Evolutionary conservation across 106 monocot genomes (phyloP).

Genomic region (Platanthera guangdongensis): DNA sequence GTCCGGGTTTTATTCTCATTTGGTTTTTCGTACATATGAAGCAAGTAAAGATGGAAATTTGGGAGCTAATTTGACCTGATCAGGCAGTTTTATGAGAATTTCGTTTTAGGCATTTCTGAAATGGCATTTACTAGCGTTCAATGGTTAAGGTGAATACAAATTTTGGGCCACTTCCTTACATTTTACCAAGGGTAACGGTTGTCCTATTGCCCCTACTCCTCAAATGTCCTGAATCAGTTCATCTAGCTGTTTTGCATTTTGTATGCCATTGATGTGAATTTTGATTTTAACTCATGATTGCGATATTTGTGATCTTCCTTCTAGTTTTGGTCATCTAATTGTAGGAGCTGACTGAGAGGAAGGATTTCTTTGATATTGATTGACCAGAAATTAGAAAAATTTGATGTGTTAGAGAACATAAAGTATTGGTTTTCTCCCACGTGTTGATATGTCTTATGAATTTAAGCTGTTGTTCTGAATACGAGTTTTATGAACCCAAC

Average conservation of each 20-base stretch:
- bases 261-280: background rate
- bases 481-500: too few species aligned
- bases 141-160: background rate
- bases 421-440: too few species aligned
- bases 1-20: background rate
- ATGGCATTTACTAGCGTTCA: background rate
- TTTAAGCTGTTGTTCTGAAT: too few species aligned
- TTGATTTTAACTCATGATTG: background rate
- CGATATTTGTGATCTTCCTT: background rate
- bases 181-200: background rate
- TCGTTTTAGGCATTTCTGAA: background rate
- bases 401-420: background rate
- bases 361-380: background rate
- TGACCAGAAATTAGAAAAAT: background rate
- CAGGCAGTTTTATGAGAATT: background rate
- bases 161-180: background rate
- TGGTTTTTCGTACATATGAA: background rate
- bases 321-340: background rate
- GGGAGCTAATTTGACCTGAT: background rate
- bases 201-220: background rate
- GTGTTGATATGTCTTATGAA: too few species aligned
- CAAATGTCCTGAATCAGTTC: background rate
- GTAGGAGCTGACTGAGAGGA: background rate
- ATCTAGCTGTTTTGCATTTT: background rate
- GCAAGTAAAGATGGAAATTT: background rate